Evolutionary conservation across 2,329 filamentous ascomycete species (phyloP), one percentile per base, ranked within the genome.

Genomic region (Fusarium transvaalense): DNA sequence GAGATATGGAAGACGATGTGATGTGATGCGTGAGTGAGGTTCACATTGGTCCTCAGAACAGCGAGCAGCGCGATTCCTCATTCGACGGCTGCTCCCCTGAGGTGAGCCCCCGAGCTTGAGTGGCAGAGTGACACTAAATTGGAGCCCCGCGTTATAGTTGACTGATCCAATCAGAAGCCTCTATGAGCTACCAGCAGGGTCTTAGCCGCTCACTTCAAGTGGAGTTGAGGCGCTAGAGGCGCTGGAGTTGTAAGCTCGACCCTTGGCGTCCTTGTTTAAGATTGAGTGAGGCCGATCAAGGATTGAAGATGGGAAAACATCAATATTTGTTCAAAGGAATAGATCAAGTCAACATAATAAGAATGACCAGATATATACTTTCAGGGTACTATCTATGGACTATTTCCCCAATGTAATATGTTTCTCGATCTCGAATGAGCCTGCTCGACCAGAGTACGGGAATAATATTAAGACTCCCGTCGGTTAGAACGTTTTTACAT

Each of bases 71-170:
- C 61, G 71, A 57, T 69, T 54, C 71, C 62, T 69, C 65, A 74
- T 74, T 73, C 71, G 71, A 62, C 61, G 65, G 61, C 45, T 74
- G 48, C 61, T 69, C 70, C 71, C 72, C 72, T 74, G 72, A 74
- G 53, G 61, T 61, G 61, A 65, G 62, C 55, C 61, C 58, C 66
- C 62, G 39, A 64, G 60, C 57, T 71, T 66, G 55, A 45, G 65
- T 69, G 56, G 60, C 72, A 73, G 59, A 45, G 65, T 69, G 56
- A 57, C 72, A 73, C 69, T 67, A 74, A 71, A 73, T 74, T 73
- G 66, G 70, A 64, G 66, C 58, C 69, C 71, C 71, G 66, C 72
- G 68, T 31, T 34, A 15, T 47, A n/a, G 46, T 29, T n/a, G 6
- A 17, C n/a, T 14, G 21, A 38, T 6, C 72, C 72, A 74, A 74